Evolutionary conservation across 371 early-diverging fungal genomes (phyloP), one percentile per base, ranked within the genome.

Genomic region (Mucor mucedo): DNA sequence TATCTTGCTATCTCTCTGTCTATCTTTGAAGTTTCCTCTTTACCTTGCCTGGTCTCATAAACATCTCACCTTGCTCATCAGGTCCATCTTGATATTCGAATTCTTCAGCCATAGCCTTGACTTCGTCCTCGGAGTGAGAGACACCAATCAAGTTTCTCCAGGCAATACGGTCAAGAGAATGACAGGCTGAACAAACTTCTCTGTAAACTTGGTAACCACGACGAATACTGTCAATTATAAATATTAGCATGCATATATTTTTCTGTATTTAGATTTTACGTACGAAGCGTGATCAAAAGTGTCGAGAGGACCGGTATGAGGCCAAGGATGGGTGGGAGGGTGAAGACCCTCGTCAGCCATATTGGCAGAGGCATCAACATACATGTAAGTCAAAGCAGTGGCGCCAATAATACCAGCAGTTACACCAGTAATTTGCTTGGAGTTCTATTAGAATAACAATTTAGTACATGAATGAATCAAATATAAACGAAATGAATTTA

Each of bases 201-300:
- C 92, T 93, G 87, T 97, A 98, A 30, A 98, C 98, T 78, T 96
- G 98, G 85, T 94, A 98, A 65, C 98, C 98, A 83, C 98, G 97
- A 71, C 98, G 95, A 60, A 97, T 90, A 73, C 95, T 94, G 65
- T 49, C 8, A 8, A 35, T 6, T 6, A 35, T 4, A 35, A 1
- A 35, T 6, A 8, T 35, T 35, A 35, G 8, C 35, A 35, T 6
- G 35, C 8, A 6, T 4, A 35, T 35, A 35, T 35, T 35, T 35
- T 35, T 35, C 8, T 35, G 4, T 35, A 1, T 35, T 35, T 21
- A 21, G 35, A 4, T 35, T 6, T 29, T 21, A 49, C 41, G 11
- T 59, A 95, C 95, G 93, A 78, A 60, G 96, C 94, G 67, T 96
- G 97, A 75, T 98, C 98, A 81, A 90, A 98, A 55, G 95, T 93